Conservation (phyloP, 2,329 filamentous ascomycete genomes). For the Plenodomus biglobosus region DNA sequence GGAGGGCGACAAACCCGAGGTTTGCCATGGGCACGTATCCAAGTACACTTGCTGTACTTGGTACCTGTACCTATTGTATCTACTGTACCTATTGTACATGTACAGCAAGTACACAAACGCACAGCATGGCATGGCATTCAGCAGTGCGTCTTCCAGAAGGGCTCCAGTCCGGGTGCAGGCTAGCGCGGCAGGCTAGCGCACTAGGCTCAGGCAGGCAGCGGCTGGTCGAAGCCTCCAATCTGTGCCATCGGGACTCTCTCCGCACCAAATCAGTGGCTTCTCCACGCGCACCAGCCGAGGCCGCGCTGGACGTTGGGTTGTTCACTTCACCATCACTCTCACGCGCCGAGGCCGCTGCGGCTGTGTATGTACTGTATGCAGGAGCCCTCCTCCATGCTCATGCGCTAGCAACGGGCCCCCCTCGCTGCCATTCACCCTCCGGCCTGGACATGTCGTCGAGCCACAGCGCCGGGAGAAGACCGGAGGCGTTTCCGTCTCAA, state of each 20-base stretch:
- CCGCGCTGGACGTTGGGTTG: background rate
- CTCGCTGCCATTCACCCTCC: background rate
- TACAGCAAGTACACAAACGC: background rate
- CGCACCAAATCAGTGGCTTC: slow-evolving; percentile 19
- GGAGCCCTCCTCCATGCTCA: background rate
- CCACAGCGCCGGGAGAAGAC: background rate
- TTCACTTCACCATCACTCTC: background rate
- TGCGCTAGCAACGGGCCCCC: background rate
- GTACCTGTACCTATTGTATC: no score
- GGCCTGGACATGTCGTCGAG: background rate
- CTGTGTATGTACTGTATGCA: no score
- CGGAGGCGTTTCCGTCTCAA: slow-evolving; percentile 3
- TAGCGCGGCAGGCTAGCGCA: background rate
- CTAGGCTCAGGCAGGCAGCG: background rate
- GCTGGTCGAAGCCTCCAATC: slow-evolving; percentile 9
- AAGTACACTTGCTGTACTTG: no score
- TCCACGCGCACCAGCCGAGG: background rate
- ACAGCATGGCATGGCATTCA: background rate
- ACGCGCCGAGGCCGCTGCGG: no score
- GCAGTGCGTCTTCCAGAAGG: no score
- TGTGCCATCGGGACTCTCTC: slow-evolving; percentile 15
- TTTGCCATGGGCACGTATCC: no score
- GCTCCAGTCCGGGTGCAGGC: background rate
- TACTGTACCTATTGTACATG: background rate
- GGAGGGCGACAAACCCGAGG: no score